These are phyloP conservation scores for Ascoidea rubescens DNA, from an alignment of 805 yeast genomes.

Conservation along the genomic window DNA sequence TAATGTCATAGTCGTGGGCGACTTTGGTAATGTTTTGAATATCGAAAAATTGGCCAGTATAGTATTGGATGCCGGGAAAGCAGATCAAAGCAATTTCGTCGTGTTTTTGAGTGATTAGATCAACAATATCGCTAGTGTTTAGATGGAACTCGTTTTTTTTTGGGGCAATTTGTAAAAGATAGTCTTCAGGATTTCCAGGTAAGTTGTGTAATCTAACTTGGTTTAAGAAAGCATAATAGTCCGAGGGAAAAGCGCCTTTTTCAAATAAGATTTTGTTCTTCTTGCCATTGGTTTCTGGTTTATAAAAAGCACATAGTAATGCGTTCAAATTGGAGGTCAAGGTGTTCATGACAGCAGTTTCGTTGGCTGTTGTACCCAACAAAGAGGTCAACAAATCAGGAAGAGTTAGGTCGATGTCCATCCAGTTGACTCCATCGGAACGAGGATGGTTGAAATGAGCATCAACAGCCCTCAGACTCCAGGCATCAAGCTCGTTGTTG, in stretches of 20 bases:
- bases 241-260: constrained; percentile 84
- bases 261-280: constrained; percentile 70
- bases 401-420: constrained; percentile 69
- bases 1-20: constrained; percentile 38
- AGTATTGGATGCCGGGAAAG: constrained; percentile 83
- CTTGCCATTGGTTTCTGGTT: constrained; percentile 31
- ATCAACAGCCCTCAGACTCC: constrained; percentile 74
- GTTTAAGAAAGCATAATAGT: constrained; percentile 72
- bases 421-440: constrained; percentile 51
- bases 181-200: constrained; percentile 24
- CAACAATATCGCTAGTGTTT: constrained; percentile 48
- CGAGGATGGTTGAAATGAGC: constrained; percentile 68
- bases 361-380: constrained; percentile 64
- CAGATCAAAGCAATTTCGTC: constrained; percentile 60
- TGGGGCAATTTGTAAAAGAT: constrained; percentile 53
- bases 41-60: constrained; percentile 80
- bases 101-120: constrained; percentile 37
- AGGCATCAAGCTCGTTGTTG: constrained; percentile 58
- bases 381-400: constrained; percentile 54
- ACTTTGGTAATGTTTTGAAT: constrained; percentile 52
- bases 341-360: constrained; percentile 81
- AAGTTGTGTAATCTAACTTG: constrained; percentile 36
- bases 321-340: constrained; percentile 74
- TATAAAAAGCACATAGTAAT: constrained; percentile 58
- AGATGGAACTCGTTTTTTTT: constrained; percentile 41